phyloP scores from a whole-genome alignment of 2,329 filamentous ascomycete genomes.

The Xylaria sp. region DNA sequence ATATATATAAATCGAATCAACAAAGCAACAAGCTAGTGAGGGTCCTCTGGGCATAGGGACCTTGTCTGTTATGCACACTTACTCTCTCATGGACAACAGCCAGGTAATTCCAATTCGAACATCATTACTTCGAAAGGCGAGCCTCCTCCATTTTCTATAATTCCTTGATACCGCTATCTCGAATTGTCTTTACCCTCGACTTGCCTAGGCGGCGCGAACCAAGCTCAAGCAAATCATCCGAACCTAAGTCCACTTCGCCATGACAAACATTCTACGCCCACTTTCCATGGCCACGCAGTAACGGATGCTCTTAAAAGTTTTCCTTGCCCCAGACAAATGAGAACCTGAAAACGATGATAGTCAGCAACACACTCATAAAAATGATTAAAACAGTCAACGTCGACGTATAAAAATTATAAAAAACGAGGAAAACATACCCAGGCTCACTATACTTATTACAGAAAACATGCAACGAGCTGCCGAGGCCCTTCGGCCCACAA shows the following conservation, averaged over 20 bases:
- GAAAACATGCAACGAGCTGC: slow-evolving; percentile 77
- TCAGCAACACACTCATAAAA: background rate
- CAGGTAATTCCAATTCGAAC: too few relatives aligned
- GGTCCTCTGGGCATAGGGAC: too few relatives aligned
- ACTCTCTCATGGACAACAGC: too few relatives aligned
- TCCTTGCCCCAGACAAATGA: slow-evolving; percentile 41
- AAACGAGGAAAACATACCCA: slow-evolving; percentile 58
- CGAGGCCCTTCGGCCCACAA: slow-evolving; percentile 81
- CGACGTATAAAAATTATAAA: background rate
- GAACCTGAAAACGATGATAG: slow-evolving; percentile 27
- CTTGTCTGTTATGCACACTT: too few relatives aligned
- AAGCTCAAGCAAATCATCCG: too few relatives aligned
- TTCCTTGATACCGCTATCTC: background rate
- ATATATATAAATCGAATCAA: slow-evolving; percentile 6
- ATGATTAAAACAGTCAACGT: too few relatives aligned
- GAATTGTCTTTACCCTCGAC: background rate
- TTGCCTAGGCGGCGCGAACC: too few relatives aligned
- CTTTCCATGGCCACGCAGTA: background rate
- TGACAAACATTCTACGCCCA: too few relatives aligned
- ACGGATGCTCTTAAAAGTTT: slow-evolving; percentile 32
- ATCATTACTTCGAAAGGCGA: background rate
- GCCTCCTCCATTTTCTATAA: background rate
- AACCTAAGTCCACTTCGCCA: too few relatives aligned
- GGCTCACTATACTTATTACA: slow-evolving; percentile 89
- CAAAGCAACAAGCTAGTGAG: background rate